A percentile compares a stretch with the other conserved stretches of the same genome.
These are phyloP conservation scores for Neurospora pannonica DNA, from an alignment of 495 filamentous ascomycete genomes.

Conservation along the genomic window DNA sequence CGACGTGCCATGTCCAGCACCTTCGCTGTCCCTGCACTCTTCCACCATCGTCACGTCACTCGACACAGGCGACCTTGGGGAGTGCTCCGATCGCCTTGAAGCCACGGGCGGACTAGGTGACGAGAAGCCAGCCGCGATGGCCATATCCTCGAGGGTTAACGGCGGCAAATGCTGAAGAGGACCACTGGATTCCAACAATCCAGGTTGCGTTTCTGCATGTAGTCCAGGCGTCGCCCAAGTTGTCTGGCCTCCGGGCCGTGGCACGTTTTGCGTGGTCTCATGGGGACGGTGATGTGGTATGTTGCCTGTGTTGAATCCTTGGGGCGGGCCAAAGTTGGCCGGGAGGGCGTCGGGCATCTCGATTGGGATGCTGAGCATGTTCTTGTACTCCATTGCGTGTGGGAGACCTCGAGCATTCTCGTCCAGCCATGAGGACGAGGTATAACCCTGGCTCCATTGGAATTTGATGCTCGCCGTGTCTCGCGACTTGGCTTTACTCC, in stretches of 20 bases:
- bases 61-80: not conserved
- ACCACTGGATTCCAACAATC: not conserved
- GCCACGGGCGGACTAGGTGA: not conserved
- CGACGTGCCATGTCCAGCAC: not conserved
- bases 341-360: constrained; percentile 13
- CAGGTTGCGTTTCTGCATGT: not conserved
- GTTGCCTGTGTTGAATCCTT: not conserved
- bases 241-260: not conserved
- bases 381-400: constrained; percentile 15
- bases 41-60: not conserved
- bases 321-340: constrained; percentile 4
- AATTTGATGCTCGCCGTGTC: constrained; percentile 9
- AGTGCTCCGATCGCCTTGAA: not conserved
- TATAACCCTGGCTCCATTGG: constrained; percentile 12
- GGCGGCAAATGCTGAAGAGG: not conserved
- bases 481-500: not conserved
- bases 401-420: constrained; percentile 11
- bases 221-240: not conserved
- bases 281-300: not conserved
- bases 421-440: constrained; percentile 8
- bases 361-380: constrained; percentile 12
- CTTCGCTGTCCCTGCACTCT: not conserved
- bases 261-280: not conserved
- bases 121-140: not conserved
- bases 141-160: not conserved